phyloP scores from a whole-genome alignment of 768 basidiomycete species.

The Chiua virens region DNA sequence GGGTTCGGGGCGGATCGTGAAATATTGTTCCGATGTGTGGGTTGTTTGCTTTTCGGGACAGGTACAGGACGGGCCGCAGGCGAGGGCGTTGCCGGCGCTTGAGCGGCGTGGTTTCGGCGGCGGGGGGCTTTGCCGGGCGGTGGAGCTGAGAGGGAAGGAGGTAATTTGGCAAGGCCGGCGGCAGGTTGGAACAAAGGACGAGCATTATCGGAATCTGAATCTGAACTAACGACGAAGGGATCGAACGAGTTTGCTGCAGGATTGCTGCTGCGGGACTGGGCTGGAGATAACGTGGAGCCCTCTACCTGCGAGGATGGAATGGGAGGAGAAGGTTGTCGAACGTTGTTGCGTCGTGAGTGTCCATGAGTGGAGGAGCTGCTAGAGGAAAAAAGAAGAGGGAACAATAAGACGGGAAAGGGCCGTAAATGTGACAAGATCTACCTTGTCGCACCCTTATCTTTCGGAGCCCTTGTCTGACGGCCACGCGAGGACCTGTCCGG shows the following conservation, averaged over 20 bases:
- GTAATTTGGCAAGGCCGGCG: constrained; percentile 23
- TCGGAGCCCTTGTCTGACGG: constrained; percentile 37
- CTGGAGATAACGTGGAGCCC: constrained; percentile 34
- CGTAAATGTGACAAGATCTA: constrained; percentile 22
- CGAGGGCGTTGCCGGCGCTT: constrained; percentile 36
- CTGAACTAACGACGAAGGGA: constrained; percentile 50
- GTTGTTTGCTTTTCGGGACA: constrained; percentile 39
- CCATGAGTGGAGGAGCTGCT: constrained; percentile 50
- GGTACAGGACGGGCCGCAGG: constrained; percentile 46
- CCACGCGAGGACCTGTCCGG: constrained; percentile 34
- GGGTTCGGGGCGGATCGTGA: constrained; percentile 55
- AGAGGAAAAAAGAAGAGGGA: constrained; percentile 2
- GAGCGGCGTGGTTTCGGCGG: constrained; percentile 47
- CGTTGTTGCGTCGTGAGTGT: constrained; percentile 48
- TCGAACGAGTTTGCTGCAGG: constrained; percentile 43
- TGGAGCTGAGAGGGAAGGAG: constrained; percentile 43
- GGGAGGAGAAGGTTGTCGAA: constrained; percentile 65
- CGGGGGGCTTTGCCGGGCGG: constrained; percentile 60
- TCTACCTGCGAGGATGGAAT: constrained; percentile 68
- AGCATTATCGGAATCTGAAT: constrained; percentile 38
- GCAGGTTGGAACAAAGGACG: constrained; percentile 34
- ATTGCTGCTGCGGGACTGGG: constrained; percentile 31
- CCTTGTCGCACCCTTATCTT: constrained; percentile 46
- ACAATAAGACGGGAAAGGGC: constrained; percentile 1
- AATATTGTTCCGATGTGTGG: constrained; percentile 27